These are phyloP conservation scores for Wickerhamomyces ciferrii DNA, from an alignment of 805 yeast genomes.

Conservation along the genomic window DNA sequence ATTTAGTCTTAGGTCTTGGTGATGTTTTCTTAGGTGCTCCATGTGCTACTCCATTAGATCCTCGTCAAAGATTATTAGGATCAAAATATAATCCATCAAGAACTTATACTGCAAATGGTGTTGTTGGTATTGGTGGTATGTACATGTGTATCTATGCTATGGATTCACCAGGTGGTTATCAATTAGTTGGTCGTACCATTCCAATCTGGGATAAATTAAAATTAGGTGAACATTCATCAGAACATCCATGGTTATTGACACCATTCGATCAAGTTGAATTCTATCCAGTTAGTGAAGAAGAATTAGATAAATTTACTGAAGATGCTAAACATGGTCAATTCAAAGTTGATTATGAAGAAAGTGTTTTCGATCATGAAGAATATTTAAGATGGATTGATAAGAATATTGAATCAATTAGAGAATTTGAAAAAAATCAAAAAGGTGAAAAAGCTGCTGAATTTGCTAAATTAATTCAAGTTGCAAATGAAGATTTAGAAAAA, in stretches of 20 bases:
- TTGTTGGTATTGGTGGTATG: slow-evolving; percentile 98
- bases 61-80: slow-evolving; percentile 89
- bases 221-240: slow-evolving; percentile 57
- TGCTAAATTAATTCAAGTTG: slow-evolving; percentile 72
- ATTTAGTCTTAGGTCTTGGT: slow-evolving; percentile 90
- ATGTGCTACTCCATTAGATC: slow-evolving; percentile 97
- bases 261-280: slow-evolving; percentile 95
- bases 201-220: slow-evolving; percentile 97
- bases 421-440: slow-evolving; percentile 59
- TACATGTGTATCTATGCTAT: slow-evolving; percentile 98
- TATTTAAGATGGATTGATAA: slow-evolving; percentile 76
- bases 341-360: slow-evolving; percentile 66
- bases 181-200: slow-evolving; percentile 91
- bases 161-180: slow-evolving; percentile 97
- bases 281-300: slow-evolving; percentile 85
- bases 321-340: slow-evolving; percentile 79
- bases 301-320: slow-evolving; percentile 64
- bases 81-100: slow-evolving; percentile 95
- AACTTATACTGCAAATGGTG: slow-evolving; percentile 93
- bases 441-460: slow-evolving; percentile 86
- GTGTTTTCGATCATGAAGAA: slow-evolving; percentile 76
- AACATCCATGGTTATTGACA: slow-evolving; percentile 82
- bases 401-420: slow-evolving; percentile 67
- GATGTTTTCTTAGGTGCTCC: slow-evolving; percentile 98
- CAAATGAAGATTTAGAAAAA: slow-evolving; percentile 67